Conservation (phyloP, 306 rosid genomes). For the Cicer bijugum region DNA sequence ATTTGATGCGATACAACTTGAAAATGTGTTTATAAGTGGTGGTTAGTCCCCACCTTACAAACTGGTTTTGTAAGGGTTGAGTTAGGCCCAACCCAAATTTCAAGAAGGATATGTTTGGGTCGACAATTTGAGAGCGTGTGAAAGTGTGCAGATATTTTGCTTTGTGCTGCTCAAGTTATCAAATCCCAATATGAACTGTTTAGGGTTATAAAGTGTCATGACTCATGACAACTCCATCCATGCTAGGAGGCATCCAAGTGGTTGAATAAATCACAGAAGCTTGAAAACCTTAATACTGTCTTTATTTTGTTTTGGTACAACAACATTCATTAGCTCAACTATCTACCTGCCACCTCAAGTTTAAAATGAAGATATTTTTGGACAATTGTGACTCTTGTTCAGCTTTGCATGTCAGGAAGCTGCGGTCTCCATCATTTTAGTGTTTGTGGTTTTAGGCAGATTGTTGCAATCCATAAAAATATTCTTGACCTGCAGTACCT, state of each 20-base stretch:
- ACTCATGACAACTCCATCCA: conserved; percentile 8
- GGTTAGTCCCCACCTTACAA: no score
- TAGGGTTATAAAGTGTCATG: conserved; percentile 17
- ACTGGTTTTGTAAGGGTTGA: no score
- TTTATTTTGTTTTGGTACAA: conserved; percentile 11
- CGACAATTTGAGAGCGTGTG: not conserved
- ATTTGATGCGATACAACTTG: no score
- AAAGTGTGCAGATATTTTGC: conserved; percentile 4
- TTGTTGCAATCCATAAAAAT: conserved; percentile 19
- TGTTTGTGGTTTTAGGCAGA: conserved; percentile 19
- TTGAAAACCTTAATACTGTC: not conserved
- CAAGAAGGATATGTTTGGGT: not conserved
- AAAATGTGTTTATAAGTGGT: no score
- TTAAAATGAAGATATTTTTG: conserved; percentile 19
- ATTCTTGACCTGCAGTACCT: not conserved
- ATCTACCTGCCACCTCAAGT: not conserved
- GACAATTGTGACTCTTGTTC: not conserved
- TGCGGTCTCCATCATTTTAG: conserved; percentile 8
- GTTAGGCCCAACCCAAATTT: no score
- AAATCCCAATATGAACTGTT: not conserved
- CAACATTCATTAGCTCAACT: conserved; percentile 17
- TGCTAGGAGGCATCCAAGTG: not conserved
- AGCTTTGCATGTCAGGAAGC: conserved; percentile 25
- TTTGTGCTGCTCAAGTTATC: conserved; percentile 7
- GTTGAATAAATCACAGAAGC: not conserved